phyloP scores from a whole-genome alignment of 768 basidiomycete species.

The Hygrocybe punicea region DNA sequence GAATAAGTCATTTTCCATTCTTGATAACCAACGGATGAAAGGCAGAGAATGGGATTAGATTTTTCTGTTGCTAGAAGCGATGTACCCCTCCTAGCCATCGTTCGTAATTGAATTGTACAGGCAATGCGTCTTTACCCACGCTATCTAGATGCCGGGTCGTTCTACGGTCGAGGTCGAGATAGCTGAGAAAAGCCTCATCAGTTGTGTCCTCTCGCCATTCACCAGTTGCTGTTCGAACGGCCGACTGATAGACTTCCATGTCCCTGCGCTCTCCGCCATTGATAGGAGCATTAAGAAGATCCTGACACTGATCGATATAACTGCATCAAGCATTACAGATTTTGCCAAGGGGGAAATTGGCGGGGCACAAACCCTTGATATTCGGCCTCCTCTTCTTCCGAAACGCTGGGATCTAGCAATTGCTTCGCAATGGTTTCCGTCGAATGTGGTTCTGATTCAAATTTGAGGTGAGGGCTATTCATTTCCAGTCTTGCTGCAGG shows the following conservation, averaged over 20 bases:
- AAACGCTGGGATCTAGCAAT: slow-evolving; percentile 60
- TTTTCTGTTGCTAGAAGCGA: no score
- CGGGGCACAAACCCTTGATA: slow-evolving; percentile 58
- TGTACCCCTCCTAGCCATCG: slow-evolving; percentile 30
- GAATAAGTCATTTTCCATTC: slow-evolving; percentile 10
- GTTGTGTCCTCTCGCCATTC: slow-evolving; percentile 40
- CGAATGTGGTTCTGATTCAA: slow-evolving; percentile 43
- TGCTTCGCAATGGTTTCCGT: slow-evolving; percentile 58
- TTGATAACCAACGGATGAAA: no score
- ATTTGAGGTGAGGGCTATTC: slow-evolving; percentile 29
- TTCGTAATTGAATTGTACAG: slow-evolving; percentile 47
- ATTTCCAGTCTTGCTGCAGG: slow-evolving; percentile 34
- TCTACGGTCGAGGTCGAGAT: slow-evolving; percentile 48
- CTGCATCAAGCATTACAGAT: slow-evolving; percentile 31
- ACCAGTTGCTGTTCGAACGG: slow-evolving; percentile 45
- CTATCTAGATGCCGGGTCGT: slow-evolving; percentile 37
- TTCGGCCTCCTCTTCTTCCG: slow-evolving; percentile 62
- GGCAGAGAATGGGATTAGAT: no score
- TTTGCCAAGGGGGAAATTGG: neutral
- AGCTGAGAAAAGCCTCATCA: slow-evolving; percentile 40
- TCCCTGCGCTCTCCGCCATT: slow-evolving; percentile 56
- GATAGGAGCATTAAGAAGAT: slow-evolving; percentile 56
- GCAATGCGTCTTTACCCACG: slow-evolving; percentile 30
- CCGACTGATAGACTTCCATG: slow-evolving; percentile 51
- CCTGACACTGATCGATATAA: slow-evolving; percentile 72